Conservation (phyloP, 1,284 basidiomycete species). For the Neolentinus lepideus region DNA sequence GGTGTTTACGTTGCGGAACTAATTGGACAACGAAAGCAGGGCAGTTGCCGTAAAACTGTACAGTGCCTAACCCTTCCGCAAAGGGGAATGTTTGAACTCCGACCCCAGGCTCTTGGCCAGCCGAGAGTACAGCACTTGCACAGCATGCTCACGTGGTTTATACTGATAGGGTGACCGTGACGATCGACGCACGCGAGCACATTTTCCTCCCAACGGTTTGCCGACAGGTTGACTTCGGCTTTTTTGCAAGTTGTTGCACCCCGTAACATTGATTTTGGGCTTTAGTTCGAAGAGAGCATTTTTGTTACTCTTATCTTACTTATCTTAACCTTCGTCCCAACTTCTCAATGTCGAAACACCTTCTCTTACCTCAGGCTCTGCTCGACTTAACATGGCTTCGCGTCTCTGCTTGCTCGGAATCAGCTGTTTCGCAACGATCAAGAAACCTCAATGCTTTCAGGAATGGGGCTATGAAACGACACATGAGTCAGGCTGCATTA, state of each 20-base stretch:
- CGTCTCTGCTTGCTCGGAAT: constrained; percentile 8
- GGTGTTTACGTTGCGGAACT: background rate
- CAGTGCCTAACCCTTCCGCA: background rate
- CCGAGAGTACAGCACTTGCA: too few relatives aligned
- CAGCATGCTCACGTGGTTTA: too few relatives aligned
- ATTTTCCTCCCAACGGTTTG: too few relatives aligned
- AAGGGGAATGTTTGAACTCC: background rate
- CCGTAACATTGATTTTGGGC: too few relatives aligned
- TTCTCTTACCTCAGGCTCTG: constrained; percentile 21
- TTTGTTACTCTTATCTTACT: too few relatives aligned
- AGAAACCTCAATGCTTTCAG: constrained; percentile 3
- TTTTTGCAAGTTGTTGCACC: too few relatives aligned
- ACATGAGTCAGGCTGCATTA: constrained; percentile 8
- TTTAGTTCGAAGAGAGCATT: too few relatives aligned
- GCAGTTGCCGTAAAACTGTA: background rate
- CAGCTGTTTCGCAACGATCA: background rate
- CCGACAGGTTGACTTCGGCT: too few relatives aligned
- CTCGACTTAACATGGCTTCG: constrained; percentile 24
- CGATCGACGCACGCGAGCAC: too few relatives aligned
- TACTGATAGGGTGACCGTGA: too few relatives aligned
- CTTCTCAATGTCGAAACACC: constrained; percentile 3
- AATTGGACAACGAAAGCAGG: background rate
- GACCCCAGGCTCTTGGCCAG: too few relatives aligned
- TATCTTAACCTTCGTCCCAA: too few relatives aligned
- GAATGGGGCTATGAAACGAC: constrained; percentile 3